These are phyloP conservation scores for Lepidium africanum DNA, from an alignment of 345 rosid genomes.

Conservation along the genomic window DNA sequence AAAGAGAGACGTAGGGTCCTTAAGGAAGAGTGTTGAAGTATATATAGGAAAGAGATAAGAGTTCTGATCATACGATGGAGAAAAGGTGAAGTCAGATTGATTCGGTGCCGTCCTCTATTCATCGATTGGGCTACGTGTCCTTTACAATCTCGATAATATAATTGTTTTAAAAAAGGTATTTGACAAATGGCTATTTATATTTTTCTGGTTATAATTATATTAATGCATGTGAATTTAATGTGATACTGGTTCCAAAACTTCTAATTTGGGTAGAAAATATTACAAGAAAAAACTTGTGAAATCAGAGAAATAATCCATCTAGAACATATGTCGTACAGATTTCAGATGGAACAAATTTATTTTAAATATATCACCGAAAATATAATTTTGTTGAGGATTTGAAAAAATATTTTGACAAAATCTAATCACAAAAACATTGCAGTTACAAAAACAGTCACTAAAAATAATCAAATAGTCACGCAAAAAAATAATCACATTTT, in stretches of 20 bases:
- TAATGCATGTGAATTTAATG: background rate
- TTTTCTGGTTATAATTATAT: background rate
- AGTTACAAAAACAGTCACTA: too few relatives aligned
- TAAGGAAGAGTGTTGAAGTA: conserved; percentile 10
- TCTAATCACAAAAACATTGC: too few relatives aligned
- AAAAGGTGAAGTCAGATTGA: conserved; percentile 49
- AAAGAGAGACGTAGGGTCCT: conserved; percentile 22
- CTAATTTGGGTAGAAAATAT: background rate
- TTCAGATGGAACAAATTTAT: too few relatives aligned
- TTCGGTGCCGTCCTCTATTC: conserved; percentile 84
- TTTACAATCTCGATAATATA: background rate
- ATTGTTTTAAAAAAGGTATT: background rate
- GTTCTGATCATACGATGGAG: conserved; percentile 2
- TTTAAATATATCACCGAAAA: too few relatives aligned
- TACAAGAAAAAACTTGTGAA: too few relatives aligned
- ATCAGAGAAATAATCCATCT: too few relatives aligned
- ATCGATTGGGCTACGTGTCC: conserved; percentile 63
- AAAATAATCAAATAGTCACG: too few relatives aligned
- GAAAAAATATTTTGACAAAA: too few relatives aligned
- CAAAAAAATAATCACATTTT: too few relatives aligned
- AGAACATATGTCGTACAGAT: too few relatives aligned
- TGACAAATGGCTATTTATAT: too few relatives aligned
- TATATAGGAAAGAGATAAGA: conserved; percentile 11
- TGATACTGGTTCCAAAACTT: background rate
- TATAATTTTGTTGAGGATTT: too few relatives aligned